Evolutionary conservation across 2,329 filamentous ascomycete species (phyloP).

Genomic region (Talaromyces sp.): DNA sequence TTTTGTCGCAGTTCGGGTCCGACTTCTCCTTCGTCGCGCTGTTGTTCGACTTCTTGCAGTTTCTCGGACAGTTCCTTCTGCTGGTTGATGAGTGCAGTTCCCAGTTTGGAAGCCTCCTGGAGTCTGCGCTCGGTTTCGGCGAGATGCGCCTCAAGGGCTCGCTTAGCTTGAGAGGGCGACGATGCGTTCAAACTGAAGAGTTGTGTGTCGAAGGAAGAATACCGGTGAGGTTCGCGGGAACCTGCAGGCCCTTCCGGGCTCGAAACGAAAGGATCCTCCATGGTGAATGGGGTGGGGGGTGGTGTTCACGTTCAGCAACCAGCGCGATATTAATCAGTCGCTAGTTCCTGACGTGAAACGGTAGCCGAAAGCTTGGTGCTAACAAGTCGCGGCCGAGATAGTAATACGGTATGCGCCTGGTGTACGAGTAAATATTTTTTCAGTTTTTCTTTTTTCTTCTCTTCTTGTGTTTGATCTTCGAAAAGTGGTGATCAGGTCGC

Average conservation of each 20-base stretch:
- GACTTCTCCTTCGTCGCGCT: constrained; percentile 71
- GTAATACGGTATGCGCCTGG: neutral
- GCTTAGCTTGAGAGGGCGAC: constrained; percentile 81
- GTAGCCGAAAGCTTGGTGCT: neutral
- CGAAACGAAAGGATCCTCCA: constrained; percentile 57
- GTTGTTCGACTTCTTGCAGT: constrained; percentile 76
- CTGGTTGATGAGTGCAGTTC: constrained; percentile 82
- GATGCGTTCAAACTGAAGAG: constrained; percentile 74
- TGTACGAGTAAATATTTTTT: too few relatives aligned
- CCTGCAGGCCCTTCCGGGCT: constrained; percentile 39
- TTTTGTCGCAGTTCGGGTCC: constrained; percentile 77
- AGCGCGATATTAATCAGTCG: constrained; percentile 10
- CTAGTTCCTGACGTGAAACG: constrained; percentile 12
- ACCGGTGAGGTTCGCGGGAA: constrained; percentile 57
- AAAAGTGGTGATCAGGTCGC: neutral
- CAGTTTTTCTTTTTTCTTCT: neutral
- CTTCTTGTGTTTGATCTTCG: neutral
- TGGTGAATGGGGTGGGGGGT: constrained; percentile 19
- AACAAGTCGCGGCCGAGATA: neutral
- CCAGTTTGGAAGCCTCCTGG: constrained; percentile 84
- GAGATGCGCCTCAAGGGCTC: constrained; percentile 84
- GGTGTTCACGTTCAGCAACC: constrained; percentile 15
- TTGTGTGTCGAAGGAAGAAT: constrained; percentile 77
- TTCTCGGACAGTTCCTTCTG: constrained; percentile 76
- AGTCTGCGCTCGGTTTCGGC: constrained; percentile 88